Base-by-base conservation (phyloP, 805 yeast species). In the Trichomonascus vanleenenianus region DNA sequence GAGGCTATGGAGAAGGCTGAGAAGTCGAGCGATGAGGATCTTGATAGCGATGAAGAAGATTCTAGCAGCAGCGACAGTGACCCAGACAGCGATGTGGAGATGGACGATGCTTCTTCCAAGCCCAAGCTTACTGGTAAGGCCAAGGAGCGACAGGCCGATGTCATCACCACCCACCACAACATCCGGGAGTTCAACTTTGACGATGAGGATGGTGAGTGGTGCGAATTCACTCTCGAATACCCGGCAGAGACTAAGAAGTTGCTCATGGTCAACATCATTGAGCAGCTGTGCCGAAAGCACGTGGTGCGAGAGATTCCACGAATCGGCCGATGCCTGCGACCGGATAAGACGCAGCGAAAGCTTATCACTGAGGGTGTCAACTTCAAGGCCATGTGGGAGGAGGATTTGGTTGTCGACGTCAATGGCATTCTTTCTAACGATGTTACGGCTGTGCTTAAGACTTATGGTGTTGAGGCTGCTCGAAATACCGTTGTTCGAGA, bases 381-480 rank as follows among this genome's bases (percentile, higher is more conserved):
- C 70, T 93, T 93, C 79, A 75, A 74, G 61, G 94, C 96, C 43
- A 87, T 93, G 95, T 93, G 98, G 97, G 95, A 87, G 45, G 96
- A 91, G 67, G 91, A 87, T 54, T 88, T 85, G 52, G 88, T 93
- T 66, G 77, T 93, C 55, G 84, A 89, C 58, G 95, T 91, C 52
- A 85, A 93, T 63, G 83, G 81, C 48, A 85, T 93, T 58, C 75
- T 84, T 1, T 88, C 97, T 7, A 93, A 93, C 73, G 98, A 93
- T 68, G 82, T 93, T 54, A 81, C 85, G 34, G 86, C 96, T 14
- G 96, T 93, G 2, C 73, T 94, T 58, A 76, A 73, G 54, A 86
- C 95, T 0, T 93, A 93, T 59, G 99, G 99, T 65, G 98, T 91
- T 44, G 99, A 94, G 70, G 98, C 98, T 41, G 99, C 99, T 16